Evolutionary conservation across 768 basidiomycete species (phyloP).

Genomic region (Trametes coccinea): DNA sequence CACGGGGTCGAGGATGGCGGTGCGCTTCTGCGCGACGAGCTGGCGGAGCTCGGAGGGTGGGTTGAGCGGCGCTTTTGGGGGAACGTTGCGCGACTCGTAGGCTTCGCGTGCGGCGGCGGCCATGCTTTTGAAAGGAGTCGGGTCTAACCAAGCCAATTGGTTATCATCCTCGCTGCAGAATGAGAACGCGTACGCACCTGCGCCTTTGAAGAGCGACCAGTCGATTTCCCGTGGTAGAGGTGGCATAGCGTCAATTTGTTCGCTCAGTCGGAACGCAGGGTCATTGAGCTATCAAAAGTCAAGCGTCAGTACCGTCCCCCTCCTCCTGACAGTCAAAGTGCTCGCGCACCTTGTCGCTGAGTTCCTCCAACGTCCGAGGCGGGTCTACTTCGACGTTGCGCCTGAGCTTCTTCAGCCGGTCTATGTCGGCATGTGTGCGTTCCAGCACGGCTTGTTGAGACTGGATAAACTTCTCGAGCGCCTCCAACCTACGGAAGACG

Average conservation of each 20-base stretch:
- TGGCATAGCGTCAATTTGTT: constrained; percentile 45
- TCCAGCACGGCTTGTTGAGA: constrained; percentile 60
- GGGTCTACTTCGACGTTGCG: constrained; percentile 39
- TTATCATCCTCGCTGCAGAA: background rate
- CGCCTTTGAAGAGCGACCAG: constrained; percentile 59
- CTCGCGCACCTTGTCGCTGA: constrained; percentile 38
- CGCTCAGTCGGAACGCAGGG: constrained; percentile 41
- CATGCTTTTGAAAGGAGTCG: constrained; percentile 51
- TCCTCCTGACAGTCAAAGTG: background rate
- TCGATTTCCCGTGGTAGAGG: constrained; percentile 52
- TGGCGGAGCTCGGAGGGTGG: constrained; percentile 51
- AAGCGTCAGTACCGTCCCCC: background rate
- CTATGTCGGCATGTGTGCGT: constrained; percentile 64
- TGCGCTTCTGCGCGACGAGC: constrained; percentile 54
- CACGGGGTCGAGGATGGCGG: constrained; percentile 50
- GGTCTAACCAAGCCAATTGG: constrained; percentile 41
- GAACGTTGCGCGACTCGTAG: constrained; percentile 40
- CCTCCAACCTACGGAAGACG: constrained; percentile 47
- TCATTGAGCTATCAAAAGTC: constrained; percentile 31
- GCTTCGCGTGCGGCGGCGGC: constrained; percentile 39
- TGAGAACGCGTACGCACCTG: constrained; percentile 41
- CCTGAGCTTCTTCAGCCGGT: constrained; percentile 49
- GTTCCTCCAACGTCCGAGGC: constrained; percentile 34
- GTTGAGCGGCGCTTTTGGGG: constrained; percentile 41
- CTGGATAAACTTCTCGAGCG: constrained; percentile 66